Conservation (phyloP, 306 rosid genomes). For the Adenanthera pavonina region DNA sequence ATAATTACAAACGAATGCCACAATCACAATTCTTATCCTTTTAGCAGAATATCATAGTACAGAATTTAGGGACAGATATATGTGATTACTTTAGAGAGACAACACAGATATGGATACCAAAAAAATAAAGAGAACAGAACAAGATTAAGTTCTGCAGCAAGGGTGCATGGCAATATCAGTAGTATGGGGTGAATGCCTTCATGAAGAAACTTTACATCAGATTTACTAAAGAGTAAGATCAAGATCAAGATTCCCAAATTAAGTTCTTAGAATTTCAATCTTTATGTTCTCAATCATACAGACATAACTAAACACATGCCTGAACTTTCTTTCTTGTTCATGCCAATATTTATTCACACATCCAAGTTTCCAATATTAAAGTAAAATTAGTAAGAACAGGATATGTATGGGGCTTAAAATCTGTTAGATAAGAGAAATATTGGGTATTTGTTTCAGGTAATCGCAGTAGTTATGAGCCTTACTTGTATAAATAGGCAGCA, state of each 20-base stretch:
- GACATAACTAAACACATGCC: conserved; percentile 12
- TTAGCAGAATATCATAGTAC: neutral
- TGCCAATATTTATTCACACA: neutral
- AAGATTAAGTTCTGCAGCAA: neutral
- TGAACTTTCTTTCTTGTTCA: conserved; percentile 19
- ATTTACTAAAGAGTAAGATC: neutral
- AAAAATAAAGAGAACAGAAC: conserved; percentile 10
- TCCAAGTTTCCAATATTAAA: conserved; percentile 24
- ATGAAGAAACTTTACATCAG: neutral
- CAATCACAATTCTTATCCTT: conserved; percentile 5
- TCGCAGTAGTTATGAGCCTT: conserved; percentile 52
- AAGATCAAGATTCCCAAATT: neutral
- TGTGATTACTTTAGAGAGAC: conserved; percentile 1
- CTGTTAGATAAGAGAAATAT: neutral
- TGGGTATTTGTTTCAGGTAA: conserved; percentile 9
- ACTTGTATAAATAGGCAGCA: conserved; percentile 99
- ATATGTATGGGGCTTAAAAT: conserved; percentile 1
- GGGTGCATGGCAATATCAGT: conserved; percentile 10
- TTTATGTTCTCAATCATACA: neutral
- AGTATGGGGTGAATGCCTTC: conserved; percentile 6
- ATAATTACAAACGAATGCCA: conserved; percentile 28
- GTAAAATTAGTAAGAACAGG: neutral
- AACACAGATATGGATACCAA: neutral
- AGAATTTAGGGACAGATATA: neutral
- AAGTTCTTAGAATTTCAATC: neutral